Base-by-base conservation (phyloP, 2,329 filamentous ascomycete genomes). In the Colletotrichum lindemuthianum region DNA sequence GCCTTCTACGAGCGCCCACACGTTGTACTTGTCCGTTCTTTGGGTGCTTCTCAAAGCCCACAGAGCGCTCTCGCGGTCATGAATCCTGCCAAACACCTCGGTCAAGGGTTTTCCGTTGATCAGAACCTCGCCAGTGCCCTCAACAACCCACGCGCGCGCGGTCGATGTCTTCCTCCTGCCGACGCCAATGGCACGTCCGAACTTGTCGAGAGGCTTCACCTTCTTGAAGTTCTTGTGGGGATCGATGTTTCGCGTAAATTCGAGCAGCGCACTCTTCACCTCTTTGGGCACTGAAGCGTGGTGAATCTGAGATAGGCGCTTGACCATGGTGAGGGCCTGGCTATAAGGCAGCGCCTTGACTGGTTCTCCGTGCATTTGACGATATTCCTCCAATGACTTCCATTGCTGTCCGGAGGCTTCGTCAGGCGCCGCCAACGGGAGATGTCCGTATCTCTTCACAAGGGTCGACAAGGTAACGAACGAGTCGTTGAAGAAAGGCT, bases 11-110 rank as follows among this genome's bases (percentile, higher is more conserved):
- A 92, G 79, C 57, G 90, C 94, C 90, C 93, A 99, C 4, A 97
- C 88, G 73, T 99, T 99, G 83, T 99, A 99, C 78, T 97, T 98
- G 83, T 97, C 93, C 69, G 97, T 79, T 68, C 96, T 85, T 47
- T 91, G 84, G 32, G 93, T 96, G 53, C 88, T 86, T 72, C 94
- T 93, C 73, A 99, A 79, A 8, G 95, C 89, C 95, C 95, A 99
- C 4, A 97, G 82, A 3, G 92, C 95, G 74, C 93, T 97, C 82
- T 98, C 96, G 47, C 96, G 89, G 78, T 99, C 95, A 76, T 99
- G 95, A 54, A 97, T 79, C 40, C 96, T 89, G 39, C 90, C 92
- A 76, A 99, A 99, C 24, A 88, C 89, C 54, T 96, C 87, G 54
- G 86, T 86, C 60, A 99, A 81, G n/a, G 86, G 88, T 81, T 93